Conservation (phyloP, 179 eudicot species). For the Carnegiea gigantea region DNA sequence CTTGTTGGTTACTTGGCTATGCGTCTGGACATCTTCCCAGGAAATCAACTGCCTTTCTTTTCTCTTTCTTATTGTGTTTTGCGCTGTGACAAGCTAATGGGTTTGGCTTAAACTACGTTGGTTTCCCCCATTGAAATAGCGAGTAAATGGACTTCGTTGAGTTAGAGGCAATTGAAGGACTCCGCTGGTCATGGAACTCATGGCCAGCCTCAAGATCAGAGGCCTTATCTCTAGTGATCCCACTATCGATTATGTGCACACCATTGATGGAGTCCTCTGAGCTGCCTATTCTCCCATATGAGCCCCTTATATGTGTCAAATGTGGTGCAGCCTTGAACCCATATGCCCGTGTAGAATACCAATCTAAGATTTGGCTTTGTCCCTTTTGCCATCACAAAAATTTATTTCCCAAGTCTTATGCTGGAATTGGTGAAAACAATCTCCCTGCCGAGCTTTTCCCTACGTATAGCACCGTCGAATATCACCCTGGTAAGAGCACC, state of each 20-base stretch:
- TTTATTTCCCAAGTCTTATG: constrained; percentile 64
- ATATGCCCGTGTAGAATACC: constrained; percentile 91
- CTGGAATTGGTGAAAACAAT: constrained; percentile 67
- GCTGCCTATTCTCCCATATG: constrained; percentile 73
- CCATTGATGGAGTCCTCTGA: constrained; percentile 74
- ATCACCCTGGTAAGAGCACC: constrained; percentile 45
- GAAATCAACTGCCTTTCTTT: neutral
- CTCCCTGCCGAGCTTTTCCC: constrained; percentile 98
- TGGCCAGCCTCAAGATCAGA: constrained; percentile 79
- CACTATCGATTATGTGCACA: constrained; percentile 73
- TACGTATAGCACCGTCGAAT: constrained; percentile 83
- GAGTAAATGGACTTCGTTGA: constrained; percentile 69
- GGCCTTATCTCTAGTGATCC: constrained; percentile 54
- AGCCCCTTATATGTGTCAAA: constrained; percentile 59
- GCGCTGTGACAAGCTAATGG: neutral
- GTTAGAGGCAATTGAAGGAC: constrained; percentile 84
- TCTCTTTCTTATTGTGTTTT: neutral
- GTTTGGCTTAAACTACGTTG: constrained; percentile 5
- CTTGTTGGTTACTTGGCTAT: neutral
- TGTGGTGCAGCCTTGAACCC: constrained; percentile 87
- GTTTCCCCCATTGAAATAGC: neutral
- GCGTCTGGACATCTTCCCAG: neutral
- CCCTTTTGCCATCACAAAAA: constrained; percentile 75
- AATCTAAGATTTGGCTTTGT: constrained; percentile 79
- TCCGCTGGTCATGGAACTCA: constrained; percentile 96